A percentile compares a stretch with the other conserved stretches of the same genome.
Conservation (phyloP, 208 protist genomes). For the Naegleria lovaniensis region DNA sequence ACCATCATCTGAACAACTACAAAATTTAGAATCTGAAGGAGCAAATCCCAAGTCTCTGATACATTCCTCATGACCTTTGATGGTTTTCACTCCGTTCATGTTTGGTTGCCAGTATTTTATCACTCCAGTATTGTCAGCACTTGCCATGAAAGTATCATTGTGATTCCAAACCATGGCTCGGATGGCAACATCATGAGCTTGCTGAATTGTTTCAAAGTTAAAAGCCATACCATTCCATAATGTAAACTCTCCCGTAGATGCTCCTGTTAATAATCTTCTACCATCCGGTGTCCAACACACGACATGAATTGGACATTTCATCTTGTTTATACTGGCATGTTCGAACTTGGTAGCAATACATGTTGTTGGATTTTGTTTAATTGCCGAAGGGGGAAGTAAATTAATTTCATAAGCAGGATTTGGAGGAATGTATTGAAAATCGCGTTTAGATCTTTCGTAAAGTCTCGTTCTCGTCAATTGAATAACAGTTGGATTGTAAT, state of each 20-base stretch:
- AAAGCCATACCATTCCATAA: constrained; percentile 85
- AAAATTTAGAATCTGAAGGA: constrained; percentile 67
- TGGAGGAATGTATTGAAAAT: constrained; percentile 35
- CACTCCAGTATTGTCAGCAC: constrained; percentile 56
- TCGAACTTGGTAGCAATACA: constrained; percentile 37
- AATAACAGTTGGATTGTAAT: constrained; percentile 41
- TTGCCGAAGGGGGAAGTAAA: constrained; percentile 37
- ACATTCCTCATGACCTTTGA: constrained; percentile 30
- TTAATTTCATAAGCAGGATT: constrained; percentile 21
- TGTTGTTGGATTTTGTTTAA: constrained; percentile 33
- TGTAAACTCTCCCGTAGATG: constrained; percentile 71
- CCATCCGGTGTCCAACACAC: constrained; percentile 59
- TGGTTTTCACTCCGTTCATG: constrained; percentile 67
- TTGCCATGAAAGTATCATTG: constrained; percentile 66
- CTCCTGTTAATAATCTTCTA: constrained; percentile 56
- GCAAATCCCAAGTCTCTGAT: constrained; percentile 45
- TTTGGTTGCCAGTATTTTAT: constrained; percentile 78
- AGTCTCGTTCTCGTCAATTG: constrained; percentile 25
- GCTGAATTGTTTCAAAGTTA: constrained; percentile 78
- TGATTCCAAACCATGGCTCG: constrained; percentile 71
- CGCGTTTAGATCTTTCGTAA: constrained; percentile 35
- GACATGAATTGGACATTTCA: constrained; percentile 41
- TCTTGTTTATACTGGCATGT: constrained; percentile 44
- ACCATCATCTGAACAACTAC: constrained; percentile 61
- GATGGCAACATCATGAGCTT: constrained; percentile 50